Evolutionary conservation across 2,329 filamentous ascomycete genomes (phyloP).

Genomic region (Zymoseptoria pseudotritici): DNA sequence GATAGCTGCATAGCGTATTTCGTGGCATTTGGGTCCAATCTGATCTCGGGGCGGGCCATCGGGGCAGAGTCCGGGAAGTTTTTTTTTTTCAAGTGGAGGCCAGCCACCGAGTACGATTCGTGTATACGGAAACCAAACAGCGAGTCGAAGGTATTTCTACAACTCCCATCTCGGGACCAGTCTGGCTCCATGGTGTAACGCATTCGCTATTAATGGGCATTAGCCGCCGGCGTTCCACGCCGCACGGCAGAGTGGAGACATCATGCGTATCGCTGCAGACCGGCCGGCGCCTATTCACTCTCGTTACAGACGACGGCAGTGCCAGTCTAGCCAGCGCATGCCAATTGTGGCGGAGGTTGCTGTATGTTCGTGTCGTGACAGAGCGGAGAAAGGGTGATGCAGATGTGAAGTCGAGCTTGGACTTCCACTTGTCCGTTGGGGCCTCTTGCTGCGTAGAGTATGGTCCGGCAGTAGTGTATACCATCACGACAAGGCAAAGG

Average conservation of each 20-base stretch:
- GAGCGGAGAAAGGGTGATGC: too few species aligned
- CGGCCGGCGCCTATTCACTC: not conserved
- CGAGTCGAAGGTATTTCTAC: not conserved
- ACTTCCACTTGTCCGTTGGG: too few species aligned
- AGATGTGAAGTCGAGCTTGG: too few species aligned
- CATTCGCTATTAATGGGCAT: not conserved
- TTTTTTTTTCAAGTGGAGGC: not conserved
- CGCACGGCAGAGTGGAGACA: not conserved
- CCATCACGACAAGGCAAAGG: too few species aligned
- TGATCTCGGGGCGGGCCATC: not conserved
- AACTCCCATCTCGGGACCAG: not conserved
- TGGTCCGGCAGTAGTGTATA: too few species aligned
- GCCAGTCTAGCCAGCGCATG: too few species aligned
- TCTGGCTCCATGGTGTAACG: not conserved
- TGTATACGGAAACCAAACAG: not conserved
- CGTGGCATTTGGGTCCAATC: not conserved
- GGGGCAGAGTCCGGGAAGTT: not conserved
- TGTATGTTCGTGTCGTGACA: too few species aligned
- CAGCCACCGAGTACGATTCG: not conserved
- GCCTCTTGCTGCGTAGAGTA: too few species aligned
- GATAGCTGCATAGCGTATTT: not conserved
- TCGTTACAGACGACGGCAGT: too few species aligned
- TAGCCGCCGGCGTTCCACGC: not conserved
- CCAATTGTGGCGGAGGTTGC: too few species aligned
- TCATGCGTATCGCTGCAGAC: not conserved